Percentiles rank a stretch among this genome's conserved stretches.
Evolutionary conservation across 169 alveolate genomes (phyloP).

Genomic region (Babesia microti): DNA sequence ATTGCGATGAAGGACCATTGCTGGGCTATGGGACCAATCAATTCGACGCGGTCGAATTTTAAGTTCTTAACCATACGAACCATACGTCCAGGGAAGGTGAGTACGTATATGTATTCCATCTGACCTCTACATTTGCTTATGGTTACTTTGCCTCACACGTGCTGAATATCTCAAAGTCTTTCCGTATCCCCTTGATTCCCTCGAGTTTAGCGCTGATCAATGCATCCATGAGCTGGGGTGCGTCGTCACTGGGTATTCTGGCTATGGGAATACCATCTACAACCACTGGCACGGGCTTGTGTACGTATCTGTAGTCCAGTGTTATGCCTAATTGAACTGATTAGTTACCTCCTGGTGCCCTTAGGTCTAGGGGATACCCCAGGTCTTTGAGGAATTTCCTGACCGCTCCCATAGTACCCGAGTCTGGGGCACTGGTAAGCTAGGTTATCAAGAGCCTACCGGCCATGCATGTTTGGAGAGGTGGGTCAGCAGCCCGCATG

Average conservation of each 20-base stretch:
- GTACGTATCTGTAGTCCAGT: not conserved
- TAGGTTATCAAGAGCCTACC: too few species aligned
- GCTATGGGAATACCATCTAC: conserved; percentile 47
- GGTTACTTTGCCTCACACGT: conserved; percentile 22
- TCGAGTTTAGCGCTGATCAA: conserved; percentile 17
- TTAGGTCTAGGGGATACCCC: conserved; percentile 26
- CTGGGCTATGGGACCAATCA: conserved; percentile 94
- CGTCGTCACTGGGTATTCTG: conserved; percentile 16
- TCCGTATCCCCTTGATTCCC: conserved; percentile 24
- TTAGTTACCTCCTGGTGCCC: conserved; percentile 6
- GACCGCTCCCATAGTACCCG: conserved; percentile 21
- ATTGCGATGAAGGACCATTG: conserved; percentile 84
- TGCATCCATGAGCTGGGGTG: conserved; percentile 12
- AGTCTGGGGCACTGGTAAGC: conserved; percentile 27
- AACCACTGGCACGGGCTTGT: conserved; percentile 14
- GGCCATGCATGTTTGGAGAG: conserved; percentile 68
- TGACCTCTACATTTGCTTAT: conserved; percentile 11
- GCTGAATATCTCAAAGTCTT: conserved; percentile 33
- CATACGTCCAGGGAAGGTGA: conserved; percentile 91
- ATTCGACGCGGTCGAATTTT: conserved; percentile 77
- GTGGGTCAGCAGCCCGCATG: conserved; percentile 97
- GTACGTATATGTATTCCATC: conserved; percentile 80
- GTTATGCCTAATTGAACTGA: not conserved
- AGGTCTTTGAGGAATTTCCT: conserved; percentile 12
- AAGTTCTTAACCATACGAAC: conserved; percentile 91